A percentile compares a stretch with the other conserved stretches of the same genome.
Conservation (phyloP, 2,329 filamentous ascomycete species). For the Clonostachys solani region DNA sequence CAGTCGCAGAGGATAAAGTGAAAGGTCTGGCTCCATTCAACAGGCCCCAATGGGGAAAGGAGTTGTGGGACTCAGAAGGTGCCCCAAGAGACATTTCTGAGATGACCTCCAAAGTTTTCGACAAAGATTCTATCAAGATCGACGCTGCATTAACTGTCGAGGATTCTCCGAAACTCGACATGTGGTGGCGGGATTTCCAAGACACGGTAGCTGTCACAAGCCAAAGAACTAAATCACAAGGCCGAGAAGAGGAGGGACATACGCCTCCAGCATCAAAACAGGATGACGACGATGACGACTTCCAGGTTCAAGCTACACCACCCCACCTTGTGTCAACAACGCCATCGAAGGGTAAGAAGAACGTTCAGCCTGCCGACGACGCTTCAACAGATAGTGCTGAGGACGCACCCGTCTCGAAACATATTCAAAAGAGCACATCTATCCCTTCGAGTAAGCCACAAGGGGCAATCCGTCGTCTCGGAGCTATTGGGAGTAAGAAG, state of each 20-base stretch:
- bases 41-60: constrained; percentile 28
- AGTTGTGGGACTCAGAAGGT: constrained; percentile 13
- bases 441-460: neutral
- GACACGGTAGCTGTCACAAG: constrained; percentile 16
- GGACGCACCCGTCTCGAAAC: neutral
- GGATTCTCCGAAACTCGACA: constrained; percentile 29
- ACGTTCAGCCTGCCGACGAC: neutral
- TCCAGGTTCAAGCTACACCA: constrained; percentile 46
- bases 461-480: neutral
- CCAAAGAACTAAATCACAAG: constrained; percentile 5
- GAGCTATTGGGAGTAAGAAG: neutral
- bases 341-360: neutral
- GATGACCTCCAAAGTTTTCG: constrained; percentile 38
- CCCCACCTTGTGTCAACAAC: constrained; percentile 10
- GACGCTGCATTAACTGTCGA: constrained; percentile 18
- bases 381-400: constrained; percentile 5
- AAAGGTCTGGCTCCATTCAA: constrained; percentile 47
- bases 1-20: constrained; percentile 40
- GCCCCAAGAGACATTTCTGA: constrained; percentile 20
- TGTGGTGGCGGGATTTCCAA: constrained; percentile 44
- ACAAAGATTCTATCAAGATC: constrained; percentile 21
- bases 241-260: neutral
- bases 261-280: neutral
- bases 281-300: constrained; percentile 42
- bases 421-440: neutral